Percentiles rank a stretch among this genome's conserved stretches.
Evolutionary conservation across 495 filamentous ascomycete genomes (phyloP).

Genomic region (Penicillium malachiteum): DNA sequence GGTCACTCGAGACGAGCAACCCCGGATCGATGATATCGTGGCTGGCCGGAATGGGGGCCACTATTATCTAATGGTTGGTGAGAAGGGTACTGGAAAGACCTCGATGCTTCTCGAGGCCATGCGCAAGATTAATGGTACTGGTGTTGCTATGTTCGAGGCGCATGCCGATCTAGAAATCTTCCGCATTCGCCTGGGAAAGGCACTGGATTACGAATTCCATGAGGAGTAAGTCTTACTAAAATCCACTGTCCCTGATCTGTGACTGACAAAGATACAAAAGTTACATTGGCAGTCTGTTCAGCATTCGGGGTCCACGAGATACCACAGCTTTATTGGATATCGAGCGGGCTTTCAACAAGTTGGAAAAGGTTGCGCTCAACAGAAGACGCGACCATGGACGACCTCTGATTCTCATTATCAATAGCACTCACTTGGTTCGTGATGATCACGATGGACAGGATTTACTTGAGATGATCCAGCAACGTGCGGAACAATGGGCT

Average conservation of each 20-base stretch:
- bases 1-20: constrained; percentile 79
- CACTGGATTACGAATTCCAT: constrained; percentile 89
- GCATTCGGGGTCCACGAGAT: constrained; percentile 87
- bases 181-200: constrained; percentile 85
- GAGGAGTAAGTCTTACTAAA: constrained; percentile 44
- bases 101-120: constrained; percentile 95
- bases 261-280: constrained; percentile 51
- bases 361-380: constrained; percentile 87
- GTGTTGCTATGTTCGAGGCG: constrained; percentile 90
- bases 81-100: constrained; percentile 95
- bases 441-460: constrained; percentile 90
- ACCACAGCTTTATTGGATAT: constrained; percentile 89
- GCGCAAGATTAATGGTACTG: constrained; percentile 82
- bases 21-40: constrained; percentile 74
- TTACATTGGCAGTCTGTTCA: constrained; percentile 94
- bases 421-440: constrained; percentile 82
- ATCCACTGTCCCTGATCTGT: neutral
- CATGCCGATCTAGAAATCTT: constrained; percentile 96
- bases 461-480: constrained; percentile 90
- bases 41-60: constrained; percentile 66
- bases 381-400: constrained; percentile 55
- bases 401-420: constrained; percentile 85
- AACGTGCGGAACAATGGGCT: constrained; percentile 94
- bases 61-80: constrained; percentile 91
- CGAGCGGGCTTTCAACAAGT: constrained; percentile 93